Evolutionary conservation across 2,329 filamentous ascomycete species (phyloP), one percentile per base, ranked within the genome.

Genomic region (Epichloe aotearoae): DNA sequence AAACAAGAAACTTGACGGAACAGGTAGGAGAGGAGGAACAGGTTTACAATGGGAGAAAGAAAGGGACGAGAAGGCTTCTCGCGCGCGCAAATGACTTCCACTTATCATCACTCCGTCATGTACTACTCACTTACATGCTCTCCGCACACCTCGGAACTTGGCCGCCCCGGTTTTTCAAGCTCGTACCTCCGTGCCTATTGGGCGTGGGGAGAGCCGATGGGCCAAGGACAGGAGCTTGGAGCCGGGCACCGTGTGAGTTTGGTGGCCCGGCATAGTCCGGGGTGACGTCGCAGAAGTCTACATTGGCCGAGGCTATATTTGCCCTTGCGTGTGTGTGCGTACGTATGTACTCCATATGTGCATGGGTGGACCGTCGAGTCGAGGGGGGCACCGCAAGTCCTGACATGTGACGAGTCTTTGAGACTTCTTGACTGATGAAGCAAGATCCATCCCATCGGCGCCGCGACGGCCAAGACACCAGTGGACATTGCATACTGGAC

Each of bases 321-420:
- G 10, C 30, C 30, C 30, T 30, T 30, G 26, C 8, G 26, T 11
- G 26, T 30, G 8, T 30, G 8, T 26, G 0, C 2, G 23, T 2
- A 5, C 20, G 23, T 23, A 23, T 7, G 23, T 23, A 23, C n/a
- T n/a, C n/a, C 23, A 26, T 23, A 3, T 3, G 26, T 30, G 8
- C 3, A 4, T 30, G 26, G 26, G 26, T 30, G 8, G 26, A 30
- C 3, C 26, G 8, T 3, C 26, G 60, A 61, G 61, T 44, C 59
- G 26, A 26, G 7, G 26, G 23, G 26, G 8, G 7, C 56, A 63
- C 56, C 61, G 62, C 62, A 64, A 57, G 47, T 57, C 50, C 46
- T 62, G 57, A 57, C 62, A 64, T 64, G 62, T 64, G 62, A 64
- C 56, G n/a, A 33, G 33, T 8, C 2, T 7, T 26, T 26, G 23